phyloP scores from a whole-genome alignment of 2,329 filamentous ascomycete genomes.

The Cladosporium sp. region DNA sequence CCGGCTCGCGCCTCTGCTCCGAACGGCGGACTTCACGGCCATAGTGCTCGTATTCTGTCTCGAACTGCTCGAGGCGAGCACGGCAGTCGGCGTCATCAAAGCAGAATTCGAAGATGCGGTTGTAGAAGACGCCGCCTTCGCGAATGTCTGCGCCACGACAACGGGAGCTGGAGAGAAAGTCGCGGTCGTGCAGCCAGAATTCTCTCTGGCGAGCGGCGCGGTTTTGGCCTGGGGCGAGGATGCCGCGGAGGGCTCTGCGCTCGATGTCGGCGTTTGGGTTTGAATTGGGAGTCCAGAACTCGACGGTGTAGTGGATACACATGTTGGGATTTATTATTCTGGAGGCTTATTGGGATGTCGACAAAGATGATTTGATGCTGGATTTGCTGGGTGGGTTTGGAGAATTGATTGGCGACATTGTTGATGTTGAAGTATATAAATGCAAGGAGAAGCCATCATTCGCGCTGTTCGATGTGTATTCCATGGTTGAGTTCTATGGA shows the following conservation, averaged over 20 bases:
- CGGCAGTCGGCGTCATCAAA: constrained; percentile 2
- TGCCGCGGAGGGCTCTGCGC: not conserved
- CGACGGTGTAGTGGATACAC: constrained; percentile 10
- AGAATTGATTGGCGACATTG: not conserved
- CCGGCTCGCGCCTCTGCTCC: not conserved
- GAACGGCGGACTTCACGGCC: not conserved
- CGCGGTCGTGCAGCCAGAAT: not conserved
- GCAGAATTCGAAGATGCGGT: constrained; percentile 5
- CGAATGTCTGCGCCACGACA: not conserved
- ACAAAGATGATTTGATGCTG: not conserved
- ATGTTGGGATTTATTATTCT: not conserved
- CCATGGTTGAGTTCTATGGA: not conserved
- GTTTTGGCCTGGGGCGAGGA: not conserved
- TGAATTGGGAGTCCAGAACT: not conserved
- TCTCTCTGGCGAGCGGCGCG: not conserved
- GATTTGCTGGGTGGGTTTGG: not conserved
- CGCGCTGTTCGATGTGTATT: not conserved
- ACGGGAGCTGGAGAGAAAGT: not conserved
- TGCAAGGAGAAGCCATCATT: not conserved
- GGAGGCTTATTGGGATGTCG: not conserved
- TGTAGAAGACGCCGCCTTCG: constrained; percentile 4
- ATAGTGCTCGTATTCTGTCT: not conserved
- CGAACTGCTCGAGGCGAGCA: not conserved
- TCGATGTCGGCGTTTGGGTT: not conserved
- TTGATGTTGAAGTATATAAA: not conserved